A percentile compares a stretch with the other conserved stretches of the same genome.
These are phyloP conservation scores for Limnomonas spitsbergensis DNA, from an alignment of 139 green algal genomes.

Conservation along the genomic window DNA sequence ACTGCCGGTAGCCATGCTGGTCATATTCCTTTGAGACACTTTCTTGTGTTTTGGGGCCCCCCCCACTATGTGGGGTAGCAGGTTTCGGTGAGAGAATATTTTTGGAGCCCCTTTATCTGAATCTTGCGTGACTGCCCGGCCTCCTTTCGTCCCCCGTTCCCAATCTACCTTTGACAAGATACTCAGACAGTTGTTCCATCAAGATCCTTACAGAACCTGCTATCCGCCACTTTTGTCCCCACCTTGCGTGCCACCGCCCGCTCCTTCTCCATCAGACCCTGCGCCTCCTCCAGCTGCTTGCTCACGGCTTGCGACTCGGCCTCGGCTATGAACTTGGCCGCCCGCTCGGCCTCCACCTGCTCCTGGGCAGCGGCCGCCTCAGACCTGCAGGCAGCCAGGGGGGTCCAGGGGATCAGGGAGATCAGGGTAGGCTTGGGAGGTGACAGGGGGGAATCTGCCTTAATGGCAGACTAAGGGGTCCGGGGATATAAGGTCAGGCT, in stretches of 20 bases:
- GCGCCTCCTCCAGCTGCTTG: constrained; percentile 17
- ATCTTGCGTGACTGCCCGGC: constrained; percentile 5
- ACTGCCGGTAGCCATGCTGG: too few relatives aligned
- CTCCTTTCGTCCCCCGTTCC: background rate
- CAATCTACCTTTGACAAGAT: background rate
- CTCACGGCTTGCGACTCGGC: constrained; percentile 31
- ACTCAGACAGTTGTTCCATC: background rate
- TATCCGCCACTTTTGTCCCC: background rate
- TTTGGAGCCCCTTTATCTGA: too few relatives aligned
- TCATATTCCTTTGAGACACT: too few relatives aligned
- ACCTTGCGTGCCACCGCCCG: constrained; percentile 35
- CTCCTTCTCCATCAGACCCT: constrained; percentile 27
- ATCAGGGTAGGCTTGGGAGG: background rate
- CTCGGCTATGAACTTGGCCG: constrained; percentile 34
- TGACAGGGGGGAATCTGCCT: background rate
- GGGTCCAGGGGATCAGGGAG: background rate
- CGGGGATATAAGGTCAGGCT: too few relatives aligned
- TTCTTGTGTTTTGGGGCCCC: too few relatives aligned
- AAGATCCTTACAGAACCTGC: background rate
- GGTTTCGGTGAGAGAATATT: background rate
- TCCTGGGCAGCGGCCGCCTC: constrained; percentile 16
- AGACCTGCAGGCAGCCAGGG: background rate
- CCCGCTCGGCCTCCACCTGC: constrained; percentile 17
- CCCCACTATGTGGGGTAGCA: background rate
- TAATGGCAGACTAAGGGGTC: too few relatives aligned